These are phyloP conservation scores for Diaporthe amygdali DNA, from an alignment of 2,329 filamentous ascomycete species.

Conservation along the genomic window DNA sequence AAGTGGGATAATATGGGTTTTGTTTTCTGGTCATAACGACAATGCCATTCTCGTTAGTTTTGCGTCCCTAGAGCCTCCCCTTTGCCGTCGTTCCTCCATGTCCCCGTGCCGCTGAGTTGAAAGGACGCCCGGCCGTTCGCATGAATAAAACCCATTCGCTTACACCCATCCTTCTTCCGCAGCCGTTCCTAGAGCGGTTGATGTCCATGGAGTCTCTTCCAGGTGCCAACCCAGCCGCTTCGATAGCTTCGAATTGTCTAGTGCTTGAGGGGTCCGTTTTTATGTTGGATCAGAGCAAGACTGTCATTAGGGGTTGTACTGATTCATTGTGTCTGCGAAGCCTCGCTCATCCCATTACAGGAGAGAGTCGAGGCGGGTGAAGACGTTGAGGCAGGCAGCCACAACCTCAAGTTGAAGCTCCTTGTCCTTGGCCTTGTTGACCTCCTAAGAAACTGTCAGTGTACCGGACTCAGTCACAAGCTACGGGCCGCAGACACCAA, in stretches of 20 bases:
- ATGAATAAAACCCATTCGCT: neutral
- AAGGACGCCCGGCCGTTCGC: constrained; percentile 9
- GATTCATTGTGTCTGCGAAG: neutral
- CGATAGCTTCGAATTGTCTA: neutral
- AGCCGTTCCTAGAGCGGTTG: neutral
- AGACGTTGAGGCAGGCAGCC: constrained; percentile 94
- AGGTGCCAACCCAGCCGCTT: constrained; percentile 1
- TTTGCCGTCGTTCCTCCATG: neutral
- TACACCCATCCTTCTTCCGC: neutral
- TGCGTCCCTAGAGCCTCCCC: constrained; percentile 4
- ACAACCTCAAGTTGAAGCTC: constrained; percentile 97
- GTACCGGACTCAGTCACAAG: neutral
- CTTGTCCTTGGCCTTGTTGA: constrained; percentile 86
- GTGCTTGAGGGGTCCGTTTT: neutral
- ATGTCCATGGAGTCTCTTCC: neutral
- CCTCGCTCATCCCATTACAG: constrained; percentile 59
- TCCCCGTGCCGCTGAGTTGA: neutral
- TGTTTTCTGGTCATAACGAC: constrained; percentile 9
- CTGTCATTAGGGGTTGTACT: constrained; percentile 16
- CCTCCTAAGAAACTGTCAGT: constrained; percentile 58
- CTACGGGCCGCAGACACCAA: constrained; percentile 37
- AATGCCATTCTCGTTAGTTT: constrained; percentile 20
- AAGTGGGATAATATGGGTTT: neutral
- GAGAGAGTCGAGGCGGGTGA: constrained; percentile 94
- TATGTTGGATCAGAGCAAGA: constrained; percentile 1